Evolutionary conservation across 2,329 filamentous ascomycete species (phyloP), one percentile per base, ranked within the genome.

Genomic region (Colletotrichum euphorbiae): DNA sequence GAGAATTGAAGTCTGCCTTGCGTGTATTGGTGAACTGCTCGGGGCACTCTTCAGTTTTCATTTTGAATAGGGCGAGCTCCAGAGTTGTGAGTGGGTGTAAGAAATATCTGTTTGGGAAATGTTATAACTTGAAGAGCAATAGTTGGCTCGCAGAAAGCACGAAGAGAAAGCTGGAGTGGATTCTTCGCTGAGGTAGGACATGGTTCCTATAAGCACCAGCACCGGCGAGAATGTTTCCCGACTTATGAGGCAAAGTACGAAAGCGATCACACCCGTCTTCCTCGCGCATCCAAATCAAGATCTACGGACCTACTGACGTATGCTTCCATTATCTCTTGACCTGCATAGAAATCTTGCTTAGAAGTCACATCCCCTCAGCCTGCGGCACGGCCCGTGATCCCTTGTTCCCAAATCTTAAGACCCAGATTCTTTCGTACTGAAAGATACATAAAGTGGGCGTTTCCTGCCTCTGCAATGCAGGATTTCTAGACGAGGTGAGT

Each of bases 1-100:
- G 63, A 4, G 50, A 67, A 4, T 38, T 56, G 48, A 67, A 67
- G 51, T 67, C 63, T 7, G 63, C 63, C 33, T 63, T 67, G 21
- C 50, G 58, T 3, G 13, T 55, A 43, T 48, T 62, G 50, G 24
- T 56, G 21, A 62, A 42, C 9, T 19, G 40, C 6, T 67, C 58
- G 3, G 51, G 50, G 0, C n/a, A 40, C 36, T 67, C 59, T 56
- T 62, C 58, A 38, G 54, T 46, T 9, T 48, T 62, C 56, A 66
- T 66, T 4, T 17, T 51, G 24, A 12, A 9, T 24, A 24, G 24
- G 17, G n/a, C 28, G 2, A 46, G 6, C 5, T 52, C 15, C 15
- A 33, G n/a, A 28, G 28, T 28, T 28, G 28, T 8, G 28, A 28
- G 28, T 8, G 28, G 28, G 28, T 28, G 28, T 4, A n/a, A 3